Conservation (phyloP, 2,329 filamentous ascomycete species). For the Bipolaris sorokiniana region DNA sequence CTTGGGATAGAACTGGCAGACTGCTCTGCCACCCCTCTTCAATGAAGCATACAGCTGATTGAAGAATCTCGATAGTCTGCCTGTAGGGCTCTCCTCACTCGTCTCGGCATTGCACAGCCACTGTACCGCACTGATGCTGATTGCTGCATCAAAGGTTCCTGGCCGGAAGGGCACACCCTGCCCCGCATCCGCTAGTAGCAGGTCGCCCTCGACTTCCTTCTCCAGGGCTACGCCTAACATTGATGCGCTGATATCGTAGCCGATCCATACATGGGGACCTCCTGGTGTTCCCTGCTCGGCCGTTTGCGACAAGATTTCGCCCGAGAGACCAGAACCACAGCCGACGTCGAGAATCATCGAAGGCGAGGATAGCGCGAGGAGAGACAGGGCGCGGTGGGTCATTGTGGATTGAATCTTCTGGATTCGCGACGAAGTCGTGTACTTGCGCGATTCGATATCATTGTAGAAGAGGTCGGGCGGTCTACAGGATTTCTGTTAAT, state of each 20-base stretch:
- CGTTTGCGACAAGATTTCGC: constrained; percentile 85
- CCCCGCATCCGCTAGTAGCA: constrained; percentile 93
- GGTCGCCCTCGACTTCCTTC: constrained; percentile 87
- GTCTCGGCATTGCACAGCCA: constrained; percentile 97
- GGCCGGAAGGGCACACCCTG: constrained; percentile 94
- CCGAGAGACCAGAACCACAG: constrained; percentile 91
- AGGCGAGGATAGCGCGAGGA: constrained; percentile 79
- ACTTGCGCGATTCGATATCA: constrained; percentile 93
- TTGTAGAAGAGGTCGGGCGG: constrained; percentile 98
- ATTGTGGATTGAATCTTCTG: constrained; percentile 94
- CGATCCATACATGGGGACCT: constrained; percentile 93
- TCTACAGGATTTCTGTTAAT: constrained; percentile 54
- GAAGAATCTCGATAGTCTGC: constrained; percentile 84
- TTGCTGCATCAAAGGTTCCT: constrained; percentile 91
- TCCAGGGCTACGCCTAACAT: constrained; percentile 97
- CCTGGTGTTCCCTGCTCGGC: constrained; percentile 66
- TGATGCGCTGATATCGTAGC: constrained; percentile 92
- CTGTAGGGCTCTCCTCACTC: constrained; percentile 80
- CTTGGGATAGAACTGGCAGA: constrained; percentile 98
- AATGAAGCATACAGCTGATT: constrained; percentile 87
- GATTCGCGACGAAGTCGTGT: constrained; percentile 94
- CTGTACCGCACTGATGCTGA: constrained; percentile 95
- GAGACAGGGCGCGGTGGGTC: constrained; percentile 90
- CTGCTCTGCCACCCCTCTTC: constrained; percentile 82
- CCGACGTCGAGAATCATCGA: constrained; percentile 96